Base-by-base conservation (phyloP, 306 rosid species). In the barrel medic (Medicago truncatula) region DNA sequence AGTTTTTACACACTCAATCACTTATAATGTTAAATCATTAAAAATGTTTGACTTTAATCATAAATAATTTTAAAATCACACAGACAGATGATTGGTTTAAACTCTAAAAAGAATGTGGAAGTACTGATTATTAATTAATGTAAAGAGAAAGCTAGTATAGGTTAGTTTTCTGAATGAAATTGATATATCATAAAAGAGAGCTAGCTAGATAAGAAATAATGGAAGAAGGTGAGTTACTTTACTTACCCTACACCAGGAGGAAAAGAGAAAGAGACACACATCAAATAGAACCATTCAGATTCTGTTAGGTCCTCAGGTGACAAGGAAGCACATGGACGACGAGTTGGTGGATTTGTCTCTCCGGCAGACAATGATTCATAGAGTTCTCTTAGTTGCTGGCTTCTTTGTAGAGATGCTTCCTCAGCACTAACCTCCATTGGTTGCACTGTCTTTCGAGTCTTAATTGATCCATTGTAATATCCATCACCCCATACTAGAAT, bases 221-320 rank as follows among this genome's bases (percentile, higher is more conserved):
- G 36, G 16, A 57, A 58, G 39, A 58, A 57, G 16, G 58, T 52
- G 23, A 52, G 11, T 49, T n/a, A n/a, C 1, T 36, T 1, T 34
- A 87, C 85, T 84, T 91, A 94, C 98, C 97, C 99, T 17, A 89
- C 73, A 14, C 93, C 99, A 1, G 96, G 90, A 70, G 96, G 80
- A 61, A 92, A 95, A 18, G 99, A 86, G 90, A 92, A 95, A 2
- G 99, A 95, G 83, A 92, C 90, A 66, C 99, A 95, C 97, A 95
- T 89, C 92, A 95, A 76, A 80, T 95, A 95, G 88, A 95, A 95
- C 99, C 99, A 95, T 77, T 95, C 99, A 0, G 97, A 92, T 76
- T 95, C 97, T 0, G 97, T 95, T 52, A 95, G 67, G 88, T 95
- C 99, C 87, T 95, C 99, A 5, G 99, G 99, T 0, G 99, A 95